Conservation (phyloP, 139 green algal genomes). For the Spirogloea muscicola region DNA sequence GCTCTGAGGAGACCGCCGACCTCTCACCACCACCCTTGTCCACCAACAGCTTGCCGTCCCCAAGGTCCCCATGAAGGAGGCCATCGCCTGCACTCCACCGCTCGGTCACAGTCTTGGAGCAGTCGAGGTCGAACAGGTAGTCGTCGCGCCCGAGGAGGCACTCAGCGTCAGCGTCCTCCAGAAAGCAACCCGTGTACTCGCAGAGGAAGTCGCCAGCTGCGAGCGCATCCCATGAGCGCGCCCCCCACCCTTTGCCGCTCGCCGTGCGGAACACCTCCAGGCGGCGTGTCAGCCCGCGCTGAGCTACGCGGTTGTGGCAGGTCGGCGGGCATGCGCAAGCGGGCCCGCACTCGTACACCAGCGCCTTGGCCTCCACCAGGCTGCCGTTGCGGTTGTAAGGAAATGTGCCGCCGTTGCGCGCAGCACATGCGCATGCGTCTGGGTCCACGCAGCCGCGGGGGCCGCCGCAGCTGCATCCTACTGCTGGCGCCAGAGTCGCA, state of each 20-base stretch:
- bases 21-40: no score
- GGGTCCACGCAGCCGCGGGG: slow-evolving; percentile 5
- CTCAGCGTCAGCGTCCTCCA: slow-evolving; percentile 35
- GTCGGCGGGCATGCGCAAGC: slow-evolving; percentile 8
- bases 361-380: slow-evolving; percentile 1
- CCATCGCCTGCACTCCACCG: slow-evolving; percentile 8
- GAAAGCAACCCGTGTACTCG: slow-evolving; percentile 36
- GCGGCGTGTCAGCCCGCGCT: slow-evolving; percentile 20
- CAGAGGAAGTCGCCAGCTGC: slow-evolving; percentile 38
- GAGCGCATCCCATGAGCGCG: slow-evolving; percentile 48
- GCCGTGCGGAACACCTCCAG: slow-evolving; percentile 45
- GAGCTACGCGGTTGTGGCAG: slow-evolving; percentile 33
- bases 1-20: no score
- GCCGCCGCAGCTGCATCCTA: background rate
- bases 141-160: slow-evolving; percentile 34
- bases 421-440: slow-evolving; percentile 6
- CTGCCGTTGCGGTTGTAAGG: slow-evolving; percentile 22
- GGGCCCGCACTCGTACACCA: slow-evolving; percentile 37
- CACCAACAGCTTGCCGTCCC: no score
- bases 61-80: background rate
- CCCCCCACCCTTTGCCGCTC: slow-evolving; percentile 43
- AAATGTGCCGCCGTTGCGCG: slow-evolving; percentile 13
- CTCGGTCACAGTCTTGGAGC: slow-evolving; percentile 3
- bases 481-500: background rate
- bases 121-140: slow-evolving; percentile 48